Evolutionary conservation across 2,329 filamentous ascomycete genomes (phyloP).

Genomic region (Fusarium acutatum): DNA sequence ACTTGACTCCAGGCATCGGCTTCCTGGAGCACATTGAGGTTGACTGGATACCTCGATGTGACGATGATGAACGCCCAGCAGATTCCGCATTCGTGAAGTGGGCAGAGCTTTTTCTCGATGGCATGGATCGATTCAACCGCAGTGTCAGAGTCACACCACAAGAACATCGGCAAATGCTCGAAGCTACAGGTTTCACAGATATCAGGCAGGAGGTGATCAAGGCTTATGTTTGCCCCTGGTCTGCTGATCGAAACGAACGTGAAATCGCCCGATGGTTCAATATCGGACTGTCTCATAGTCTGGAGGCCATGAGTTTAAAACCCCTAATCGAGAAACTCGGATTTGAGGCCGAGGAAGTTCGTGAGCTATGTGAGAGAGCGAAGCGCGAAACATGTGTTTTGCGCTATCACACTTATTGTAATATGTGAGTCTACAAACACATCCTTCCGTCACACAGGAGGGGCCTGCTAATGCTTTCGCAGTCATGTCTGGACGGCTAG

Average conservation of each 20-base stretch:
- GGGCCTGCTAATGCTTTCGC: not conserved
- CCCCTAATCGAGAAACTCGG: slow-evolving; percentile 68
- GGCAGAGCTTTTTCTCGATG: slow-evolving; percentile 73
- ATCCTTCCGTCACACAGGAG: not conserved
- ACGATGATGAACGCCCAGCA: slow-evolving; percentile 68
- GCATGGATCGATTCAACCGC: slow-evolving; percentile 71
- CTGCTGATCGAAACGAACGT: slow-evolving; percentile 68
- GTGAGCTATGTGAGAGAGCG: slow-evolving; percentile 68
- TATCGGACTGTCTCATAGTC: slow-evolving; percentile 74
- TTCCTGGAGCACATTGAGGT: slow-evolving; percentile 90
- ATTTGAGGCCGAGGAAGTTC: slow-evolving; percentile 66
- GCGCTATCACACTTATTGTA: slow-evolving; percentile 76
- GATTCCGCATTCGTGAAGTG: slow-evolving; percentile 71
- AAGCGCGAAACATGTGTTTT: slow-evolving; percentile 74
- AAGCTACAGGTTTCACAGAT: slow-evolving; percentile 79
- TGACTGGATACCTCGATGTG: slow-evolving; percentile 79
- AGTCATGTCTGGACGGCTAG: slow-evolving; percentile 42
- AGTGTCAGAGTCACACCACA: slow-evolving; percentile 67
- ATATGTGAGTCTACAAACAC: slow-evolving; percentile 68
- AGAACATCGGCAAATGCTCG: slow-evolving; percentile 67
- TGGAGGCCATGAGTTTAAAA: slow-evolving; percentile 77
- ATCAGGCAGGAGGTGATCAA: slow-evolving; percentile 75
- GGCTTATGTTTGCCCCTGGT: slow-evolving; percentile 80
- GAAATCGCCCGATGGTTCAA: slow-evolving; percentile 86
- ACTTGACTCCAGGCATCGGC: slow-evolving; percentile 79